Base-by-base conservation (phyloP, 768 basidiomycete genomes). In the Psilocybe sp. region DNA sequence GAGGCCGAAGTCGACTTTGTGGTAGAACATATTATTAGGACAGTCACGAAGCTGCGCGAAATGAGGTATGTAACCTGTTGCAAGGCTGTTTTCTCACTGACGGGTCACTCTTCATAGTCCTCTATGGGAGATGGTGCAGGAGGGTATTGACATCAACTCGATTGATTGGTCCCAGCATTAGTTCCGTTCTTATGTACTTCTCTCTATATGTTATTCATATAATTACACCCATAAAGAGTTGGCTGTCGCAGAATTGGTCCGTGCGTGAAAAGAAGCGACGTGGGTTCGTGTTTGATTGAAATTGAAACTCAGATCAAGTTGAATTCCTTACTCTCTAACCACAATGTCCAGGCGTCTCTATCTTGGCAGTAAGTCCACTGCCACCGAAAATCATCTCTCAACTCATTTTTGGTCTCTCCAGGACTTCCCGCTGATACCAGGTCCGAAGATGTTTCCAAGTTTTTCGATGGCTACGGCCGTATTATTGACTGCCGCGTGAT, bases 71-170 rank as follows among this genome's bases (percentile, higher is more conserved):
- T 63, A 39, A 13, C 12, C 14, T 38, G 16, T 44, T 20, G 49
- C 34, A 44, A 38, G 14, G 4, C 33, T 12, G 11, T 51, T 18
- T 31, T 49, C 16, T 37, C 45, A 43, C 23, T 40, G 16, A 50
- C 10, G 44, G 52, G 54, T 49, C 60, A 19, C 33, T 44, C 15
- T 38, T 45, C 44, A 1, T 54, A 92, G 92, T 63, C 97, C 97
- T 32, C 70, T 99, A 47, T 99, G 96, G 96, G 97, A 99, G 73
- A 98, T 99, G 95, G 95, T 98, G 13, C 93, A 97, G 70, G 97
- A 98, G 65, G 96, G 96, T 38, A 95, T 98, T 52, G 97, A 99
- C 67, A 81, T 98, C 59, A 93, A 85, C 64, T 78, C 88, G 14
- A 99, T 98, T 65, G 81, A 98, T 70, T 98, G 95, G 95, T 88